phyloP scores from a whole-genome alignment of 805 yeast species.

The Myxozyma neotropica region DNA sequence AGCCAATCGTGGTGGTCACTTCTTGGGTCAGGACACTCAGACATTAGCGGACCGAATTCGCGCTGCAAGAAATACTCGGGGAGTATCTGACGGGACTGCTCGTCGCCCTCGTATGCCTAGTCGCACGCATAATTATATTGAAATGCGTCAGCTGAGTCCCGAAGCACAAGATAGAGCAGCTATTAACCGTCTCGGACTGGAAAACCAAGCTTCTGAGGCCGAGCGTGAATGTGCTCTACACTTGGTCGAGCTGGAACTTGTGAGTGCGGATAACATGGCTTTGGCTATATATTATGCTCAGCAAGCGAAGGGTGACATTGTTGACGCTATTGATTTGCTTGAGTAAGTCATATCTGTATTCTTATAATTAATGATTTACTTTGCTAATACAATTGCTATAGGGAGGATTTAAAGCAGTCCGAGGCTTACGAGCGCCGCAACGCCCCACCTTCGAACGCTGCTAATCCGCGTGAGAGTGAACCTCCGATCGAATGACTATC shows the following conservation, averaged over 20 bases:
- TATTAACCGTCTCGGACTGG: conserved; percentile 28
- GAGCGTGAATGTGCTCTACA: conserved; percentile 28
- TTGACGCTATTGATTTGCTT: conserved; percentile 29
- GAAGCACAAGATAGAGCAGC: conserved; percentile 32
- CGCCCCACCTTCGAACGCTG: conserved; percentile 10
- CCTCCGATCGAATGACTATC: conserved; percentile 15
- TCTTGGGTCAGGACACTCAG: conserved; percentile 13
- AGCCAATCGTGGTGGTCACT: background rate
- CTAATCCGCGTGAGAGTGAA: conserved; percentile 7
- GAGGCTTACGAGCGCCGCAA: conserved; percentile 20
- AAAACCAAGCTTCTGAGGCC: conserved; percentile 23
- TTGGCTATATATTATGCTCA: conserved; percentile 32
- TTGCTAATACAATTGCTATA: background rate
- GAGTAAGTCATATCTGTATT: conserved; percentile 11
- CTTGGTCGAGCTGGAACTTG: conserved; percentile 28
- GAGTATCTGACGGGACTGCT: background rate
- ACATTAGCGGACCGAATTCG: conserved; percentile 13
- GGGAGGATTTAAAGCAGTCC: conserved; percentile 26
- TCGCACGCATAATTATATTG: conserved; percentile 19
- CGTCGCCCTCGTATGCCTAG: conserved; percentile 11
- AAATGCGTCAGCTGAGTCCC: conserved; percentile 29
- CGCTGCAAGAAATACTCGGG: conserved; percentile 8
- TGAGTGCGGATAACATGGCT: conserved; percentile 28
- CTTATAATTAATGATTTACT: background rate
- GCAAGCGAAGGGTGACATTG: conserved; percentile 30